These are phyloP conservation scores for Drechslerella coelobrocha DNA, from an alignment of 2,329 filamentous ascomycete species.

Conservation along the genomic window DNA sequence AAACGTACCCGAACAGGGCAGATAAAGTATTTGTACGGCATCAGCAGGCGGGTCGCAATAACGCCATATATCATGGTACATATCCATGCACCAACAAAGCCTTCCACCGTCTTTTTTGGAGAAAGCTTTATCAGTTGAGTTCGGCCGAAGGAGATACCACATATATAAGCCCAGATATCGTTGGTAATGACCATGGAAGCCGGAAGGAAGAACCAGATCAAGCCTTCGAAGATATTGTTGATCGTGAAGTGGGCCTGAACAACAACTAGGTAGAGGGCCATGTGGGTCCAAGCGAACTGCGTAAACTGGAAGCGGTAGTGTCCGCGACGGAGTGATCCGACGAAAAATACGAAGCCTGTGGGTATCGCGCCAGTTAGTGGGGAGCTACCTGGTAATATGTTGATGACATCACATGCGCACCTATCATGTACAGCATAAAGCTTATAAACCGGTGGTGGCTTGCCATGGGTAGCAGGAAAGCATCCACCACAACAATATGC, in stretches of 20 bases:
- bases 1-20: conserved; percentile 80
- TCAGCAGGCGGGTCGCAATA: conserved; percentile 79
- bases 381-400: background rate
- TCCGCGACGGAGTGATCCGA: conserved; percentile 89
- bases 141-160: conserved; percentile 93
- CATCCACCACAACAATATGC: conserved; percentile 94
- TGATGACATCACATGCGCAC: conserved; percentile 63
- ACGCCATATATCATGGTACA: conserved; percentile 89
- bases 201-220: conserved; percentile 99
- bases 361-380: conserved; percentile 2
- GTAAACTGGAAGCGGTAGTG: conserved; percentile 99
- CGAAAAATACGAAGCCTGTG: conserved; percentile 95
- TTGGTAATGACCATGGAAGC: conserved; percentile 96
- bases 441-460: conserved; percentile 99
- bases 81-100: conserved; percentile 94
- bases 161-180: conserved; percentile 97
- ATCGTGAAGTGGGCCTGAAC: conserved; percentile 99
- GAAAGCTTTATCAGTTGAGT: conserved; percentile 98
- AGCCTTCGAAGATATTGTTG: conserved; percentile 99
- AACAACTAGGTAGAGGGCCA: conserved; percentile 97
- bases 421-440: conserved; percentile 96
- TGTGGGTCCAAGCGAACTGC: conserved; percentile 99
- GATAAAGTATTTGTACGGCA: conserved; percentile 95
- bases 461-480: conserved; percentile 86
- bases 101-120: conserved; percentile 98